Evolutionary conservation across 495 filamentous ascomycete species (phyloP), one percentile per base, ranked within the genome.

Genomic region (Trypethelium eluteriae): DNA sequence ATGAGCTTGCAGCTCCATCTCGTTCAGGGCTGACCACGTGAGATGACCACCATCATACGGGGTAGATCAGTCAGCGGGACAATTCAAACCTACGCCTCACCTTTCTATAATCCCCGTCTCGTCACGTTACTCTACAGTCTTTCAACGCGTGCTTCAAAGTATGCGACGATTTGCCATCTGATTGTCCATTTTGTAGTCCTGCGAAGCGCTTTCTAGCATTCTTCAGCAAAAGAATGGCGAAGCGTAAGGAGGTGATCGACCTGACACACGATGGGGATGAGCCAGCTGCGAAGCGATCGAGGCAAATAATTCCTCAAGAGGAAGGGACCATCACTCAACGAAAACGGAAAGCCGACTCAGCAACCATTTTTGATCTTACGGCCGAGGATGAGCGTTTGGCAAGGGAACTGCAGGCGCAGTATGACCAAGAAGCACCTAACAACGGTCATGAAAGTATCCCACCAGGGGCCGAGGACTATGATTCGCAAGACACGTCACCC

Each of bases 361-460:
- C 65, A 46, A 59, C 39, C 38, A 35, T n/a, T 36, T 47, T 61
- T 11, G 14, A 38, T 44, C 14, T 6, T 5, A 47, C 53, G 25
- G 10, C 9, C 16, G 36, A 63, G 6, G 65, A 67, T 25, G 56
- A 67, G 57, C 57, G 65, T 6, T 67, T 44, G 14, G 61, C 65
- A 63, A 56, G 65, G 11, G 65, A 62, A 18, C 38, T 67, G 25
- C 65, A 67, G 34, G 38, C 36, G 3, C 56, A 67, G 56, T 61
- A 50, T 44, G 61, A 67, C 10, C 39, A n/a, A 35, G 57, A 67
- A 18, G n/a, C 2, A 46, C 38, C n/a, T 44, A 38, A 61, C 9
- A n/a, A 11, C 12, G 39, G 12, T 16, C 64, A 38, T 18, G 25
- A 9, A 39, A 16, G 11, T 38, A 9, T 16, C 35, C 6, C 46